Base-by-base conservation (phyloP, 257 asterid genomes). In the Verbena officinalis region DNA sequence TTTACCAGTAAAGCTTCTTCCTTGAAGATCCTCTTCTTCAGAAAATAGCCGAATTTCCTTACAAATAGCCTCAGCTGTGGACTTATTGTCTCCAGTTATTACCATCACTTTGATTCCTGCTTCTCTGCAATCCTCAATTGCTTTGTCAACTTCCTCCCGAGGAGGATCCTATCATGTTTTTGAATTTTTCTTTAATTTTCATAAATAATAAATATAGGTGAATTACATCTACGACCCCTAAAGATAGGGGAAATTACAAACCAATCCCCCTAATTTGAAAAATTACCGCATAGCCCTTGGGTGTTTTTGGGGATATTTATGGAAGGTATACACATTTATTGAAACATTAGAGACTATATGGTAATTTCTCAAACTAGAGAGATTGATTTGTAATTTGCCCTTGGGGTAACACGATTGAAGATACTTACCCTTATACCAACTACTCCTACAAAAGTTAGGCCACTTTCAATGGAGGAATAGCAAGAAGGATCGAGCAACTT, bases 11-110 rank as follows among this genome's bases (percentile, higher is more conserved):
- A 85, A 83, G 50, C 97, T 89, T 64, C 74, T 83, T 33, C 84
- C 86, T 31, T 10, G 23, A 59, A 86, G 80, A 80, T 80, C 80
- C 64, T 82, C 95, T 8, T 77, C 73, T 51, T 80, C 81, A 31
- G 84, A 49, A 72, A 92, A 92, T 31, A 92, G 73, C 38, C 67
- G 58, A 40, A 92, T 89, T 71, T 92, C 98, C 64, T 65, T 78
- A 59, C 98, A 89, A 45, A 92, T 84, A 19, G 97, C 92, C 75
- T 92, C 98, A 7, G 97, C 97, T n/a, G 98, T 92, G 46, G 87
- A 83, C 80, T 92, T 92, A 67, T 92, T 89, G 77, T 92, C 98
- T 44, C 98, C 98, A 3, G 98, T 92, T 74, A 92, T 89, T 63
- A 92, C 98, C 87, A 89, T 83, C 10, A 92, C 96, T 49, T 78